phyloP scores from a whole-genome alignment of 1,284 basidiomycete genomes.

The Cutaneotrichosporon cyanovorans region DNA sequence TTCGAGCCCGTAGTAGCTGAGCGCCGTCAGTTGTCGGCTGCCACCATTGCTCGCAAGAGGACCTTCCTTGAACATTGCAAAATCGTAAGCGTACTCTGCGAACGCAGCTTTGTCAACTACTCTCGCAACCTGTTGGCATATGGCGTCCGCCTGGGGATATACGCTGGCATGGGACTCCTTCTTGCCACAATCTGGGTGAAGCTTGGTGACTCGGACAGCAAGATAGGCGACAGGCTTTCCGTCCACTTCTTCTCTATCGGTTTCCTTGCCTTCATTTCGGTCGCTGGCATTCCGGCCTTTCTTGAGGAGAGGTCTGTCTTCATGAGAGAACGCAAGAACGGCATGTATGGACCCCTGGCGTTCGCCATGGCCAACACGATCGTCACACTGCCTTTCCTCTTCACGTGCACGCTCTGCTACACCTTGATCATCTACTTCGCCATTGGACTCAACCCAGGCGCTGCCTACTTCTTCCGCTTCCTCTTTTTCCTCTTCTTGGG shows the following conservation, averaged over 20 bases:
- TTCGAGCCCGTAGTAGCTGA: too few species aligned
- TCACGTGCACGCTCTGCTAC: constrained; percentile 34
- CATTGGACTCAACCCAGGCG: constrained; percentile 14
- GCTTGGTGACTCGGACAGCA: constrained; percentile 43
- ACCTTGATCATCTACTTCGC: constrained; percentile 25
- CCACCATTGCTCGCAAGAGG: neutral
- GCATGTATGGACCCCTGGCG: constrained; percentile 26
- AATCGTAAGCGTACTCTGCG: constrained; percentile 6
- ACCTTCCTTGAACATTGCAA: neutral
- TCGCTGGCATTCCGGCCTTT: constrained; percentile 39
- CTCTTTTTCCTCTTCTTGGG: constrained; percentile 54
- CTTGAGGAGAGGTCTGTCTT: constrained; percentile 47
- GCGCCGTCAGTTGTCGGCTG: neutral
- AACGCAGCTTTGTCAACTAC: constrained; percentile 20
- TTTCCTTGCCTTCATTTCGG: constrained; percentile 53
- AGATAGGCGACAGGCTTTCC: constrained; percentile 41
- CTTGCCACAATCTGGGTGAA: constrained; percentile 54
- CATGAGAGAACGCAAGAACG: constrained; percentile 35
- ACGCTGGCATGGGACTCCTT: constrained; percentile 54
- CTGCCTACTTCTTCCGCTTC: constrained; percentile 52
- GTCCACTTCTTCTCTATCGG: constrained; percentile 54
- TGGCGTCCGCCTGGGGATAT: constrained; percentile 57
- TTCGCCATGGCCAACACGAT: constrained; percentile 40
- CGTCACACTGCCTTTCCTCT: constrained; percentile 43
- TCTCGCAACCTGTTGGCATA: constrained; percentile 53